phyloP scores from a whole-genome alignment of 371 early-diverging fungal genomes.

The Mucor indicus region DNA sequence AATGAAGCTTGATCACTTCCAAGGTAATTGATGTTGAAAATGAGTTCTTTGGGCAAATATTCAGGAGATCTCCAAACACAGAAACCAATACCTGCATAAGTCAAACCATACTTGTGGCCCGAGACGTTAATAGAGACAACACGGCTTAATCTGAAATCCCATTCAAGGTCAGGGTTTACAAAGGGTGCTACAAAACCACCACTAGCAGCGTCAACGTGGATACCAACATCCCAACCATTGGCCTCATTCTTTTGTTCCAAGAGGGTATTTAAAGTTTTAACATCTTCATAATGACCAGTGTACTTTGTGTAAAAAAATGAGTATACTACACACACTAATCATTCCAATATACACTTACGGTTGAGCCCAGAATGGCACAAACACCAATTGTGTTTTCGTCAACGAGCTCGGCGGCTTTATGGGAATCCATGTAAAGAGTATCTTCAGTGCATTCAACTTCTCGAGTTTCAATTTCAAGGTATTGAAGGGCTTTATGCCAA shows the following conservation, averaged over 20 bases:
- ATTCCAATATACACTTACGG: slow-evolving; percentile 32
- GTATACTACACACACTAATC: too few species aligned
- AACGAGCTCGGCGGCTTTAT: slow-evolving; percentile 54
- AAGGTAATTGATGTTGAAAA: slow-evolving; percentile 68
- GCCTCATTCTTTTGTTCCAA: slow-evolving; percentile 55
- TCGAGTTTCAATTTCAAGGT: slow-evolving; percentile 66
- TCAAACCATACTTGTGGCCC: slow-evolving; percentile 79
- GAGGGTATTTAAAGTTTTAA: slow-evolving; percentile 54
- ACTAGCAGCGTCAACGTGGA: slow-evolving; percentile 78
- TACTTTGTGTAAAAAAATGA: slow-evolving; percentile 31
- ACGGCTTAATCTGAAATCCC: slow-evolving; percentile 69
- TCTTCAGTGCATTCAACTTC: slow-evolving; percentile 52
- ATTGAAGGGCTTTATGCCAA: slow-evolving; percentile 45
- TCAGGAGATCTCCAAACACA: slow-evolving; percentile 59
- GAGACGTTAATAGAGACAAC: slow-evolving; percentile 70
- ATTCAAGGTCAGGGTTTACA: slow-evolving; percentile 64
- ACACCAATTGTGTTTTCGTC: slow-evolving; percentile 83
- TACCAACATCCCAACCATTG: slow-evolving; percentile 60
- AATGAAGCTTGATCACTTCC: slow-evolving; percentile 62
- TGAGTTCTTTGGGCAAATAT: slow-evolving; percentile 61
- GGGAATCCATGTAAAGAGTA: slow-evolving; percentile 53
- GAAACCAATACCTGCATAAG: slow-evolving; percentile 71
- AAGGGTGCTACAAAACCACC: slow-evolving; percentile 83
- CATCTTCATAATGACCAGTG: slow-evolving; percentile 81
- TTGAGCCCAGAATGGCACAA: slow-evolving; percentile 67